These are phyloP conservation scores for Grosmannia serpens DNA, from an alignment of 2,329 filamentous ascomycete genomes.

Conservation along the genomic window DNA sequence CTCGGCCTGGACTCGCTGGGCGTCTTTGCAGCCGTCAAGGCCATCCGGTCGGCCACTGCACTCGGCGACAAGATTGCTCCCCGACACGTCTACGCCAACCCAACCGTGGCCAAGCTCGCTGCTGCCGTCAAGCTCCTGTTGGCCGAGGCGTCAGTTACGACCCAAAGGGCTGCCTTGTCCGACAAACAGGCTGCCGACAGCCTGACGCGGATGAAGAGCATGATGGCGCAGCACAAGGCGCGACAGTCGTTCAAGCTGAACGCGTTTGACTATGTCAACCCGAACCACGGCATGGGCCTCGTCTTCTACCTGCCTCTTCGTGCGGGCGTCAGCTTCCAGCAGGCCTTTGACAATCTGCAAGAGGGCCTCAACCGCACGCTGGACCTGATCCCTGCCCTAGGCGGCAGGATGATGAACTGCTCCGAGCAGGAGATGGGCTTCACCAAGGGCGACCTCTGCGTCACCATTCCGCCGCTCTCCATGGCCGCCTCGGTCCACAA, in stretches of 20 bases:
- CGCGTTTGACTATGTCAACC: conserved; percentile 2
- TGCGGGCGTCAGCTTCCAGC: background rate
- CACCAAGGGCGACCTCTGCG: background rate
- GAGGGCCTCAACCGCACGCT: background rate
- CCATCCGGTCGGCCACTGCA: conserved; percentile 20
- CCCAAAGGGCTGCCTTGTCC: background rate
- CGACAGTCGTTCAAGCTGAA: conserved; percentile 2
- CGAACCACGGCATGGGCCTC: conserved; percentile 4
- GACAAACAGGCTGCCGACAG: background rate
- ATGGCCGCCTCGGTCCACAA: background rate
- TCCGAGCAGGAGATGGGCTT: conserved; percentile 1
- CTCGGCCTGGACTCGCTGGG: conserved; percentile 29
- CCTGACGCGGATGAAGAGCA: background rate
- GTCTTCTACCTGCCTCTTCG: background rate
- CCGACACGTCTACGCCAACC: conserved; percentile 27
- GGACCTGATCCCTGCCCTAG: background rate
- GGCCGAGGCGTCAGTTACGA: background rate
- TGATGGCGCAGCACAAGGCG: background rate
- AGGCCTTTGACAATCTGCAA: background rate
- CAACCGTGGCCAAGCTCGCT: conserved; percentile 22
- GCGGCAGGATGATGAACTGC: background rate
- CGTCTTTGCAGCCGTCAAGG: conserved; percentile 19
- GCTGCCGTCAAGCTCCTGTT: background rate
- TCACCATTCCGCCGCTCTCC: background rate
- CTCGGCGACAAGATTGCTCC: conserved; percentile 22